Base-by-base conservation (phyloP, 805 yeast genomes). In the Lipomyces sp. region DNA sequence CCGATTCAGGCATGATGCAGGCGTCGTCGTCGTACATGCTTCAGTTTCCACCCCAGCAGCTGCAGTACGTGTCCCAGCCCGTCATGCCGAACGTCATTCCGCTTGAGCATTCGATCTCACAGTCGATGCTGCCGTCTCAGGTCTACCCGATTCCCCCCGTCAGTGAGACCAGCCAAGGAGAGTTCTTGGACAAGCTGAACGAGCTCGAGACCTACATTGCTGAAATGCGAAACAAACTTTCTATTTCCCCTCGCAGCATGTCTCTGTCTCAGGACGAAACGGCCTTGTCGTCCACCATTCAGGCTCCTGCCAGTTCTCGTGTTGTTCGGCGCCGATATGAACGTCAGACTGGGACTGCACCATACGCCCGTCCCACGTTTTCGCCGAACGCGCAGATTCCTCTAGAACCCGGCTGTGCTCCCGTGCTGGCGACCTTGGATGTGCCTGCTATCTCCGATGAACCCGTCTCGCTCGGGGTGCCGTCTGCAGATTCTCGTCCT, bases 241-340 rank as follows among this genome's bases (percentile, higher is more conserved):
- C 45, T 8, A 10, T 26, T 26, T 22, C 41, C 33, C 23, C 48
- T n/a, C 44, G 35, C 6, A 4, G 38, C 8, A 39, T n/a, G 32
- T 13, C 41, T 14, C 24, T 26, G 13, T 14, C 39, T 18, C 19
- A 34, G 3, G 18, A 44, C 40, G 26, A 35, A 22, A 18, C 45
- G n/a, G 32, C 32, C 24, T 3, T 39, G 21, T 19, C 37, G 14
- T 36, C 43, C 19, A 4, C 32, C 34, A 7, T 31, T 31, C 5
- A 6, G 18, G 6, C 29, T 26, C 28, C 46, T 21, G 8, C 22
- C 24, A 39, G 34, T 19, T 33, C 43, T 16, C 51, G 55, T 4
- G 58, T 53, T 33, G 45, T 46, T 10, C 58, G 58, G 43, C 58
- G 58, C 21, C 58, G 58, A 40, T 37, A 43, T 38, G 58, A 53